phyloP scores from a whole-genome alignment of 768 basidiomycete species.

The Tremella mesenterica region DNA sequence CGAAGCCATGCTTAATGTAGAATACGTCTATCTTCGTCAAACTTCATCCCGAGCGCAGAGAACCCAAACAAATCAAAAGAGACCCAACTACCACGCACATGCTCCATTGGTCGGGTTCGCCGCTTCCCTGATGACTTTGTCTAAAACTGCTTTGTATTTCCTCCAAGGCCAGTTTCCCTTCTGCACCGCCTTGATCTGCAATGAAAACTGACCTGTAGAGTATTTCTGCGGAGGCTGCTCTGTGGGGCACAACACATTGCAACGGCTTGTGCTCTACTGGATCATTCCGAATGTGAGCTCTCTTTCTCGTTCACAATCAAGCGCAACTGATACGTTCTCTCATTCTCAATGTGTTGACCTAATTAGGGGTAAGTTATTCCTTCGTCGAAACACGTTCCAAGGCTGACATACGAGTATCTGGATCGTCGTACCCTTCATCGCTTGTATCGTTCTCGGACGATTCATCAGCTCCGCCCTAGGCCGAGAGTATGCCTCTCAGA shows the following conservation, averaged over 20 bases:
- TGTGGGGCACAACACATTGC: constrained; percentile 57
- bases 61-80: constrained; percentile 1
- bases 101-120: constrained; percentile 69
- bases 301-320: no score
- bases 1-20: constrained; percentile 65
- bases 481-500: constrained; percentile 22
- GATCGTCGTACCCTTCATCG: constrained; percentile 62
- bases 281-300: constrained; percentile 59
- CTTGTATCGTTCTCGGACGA: constrained; percentile 55
- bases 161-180: constrained; percentile 56
- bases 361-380: constrained; percentile 12
- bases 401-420: constrained; percentile 54
- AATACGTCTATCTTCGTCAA: constrained; percentile 69
- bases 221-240: constrained; percentile 51
- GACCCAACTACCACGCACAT: constrained; percentile 46
- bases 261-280: constrained; percentile 56
- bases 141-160: constrained; percentile 79
- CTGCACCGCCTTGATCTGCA: background rate
- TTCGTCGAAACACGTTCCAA: background rate
- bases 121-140: constrained; percentile 65
- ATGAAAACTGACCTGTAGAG: constrained; percentile 5
- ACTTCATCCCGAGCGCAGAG: constrained; percentile 48
- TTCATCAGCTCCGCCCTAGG: constrained; percentile 51
- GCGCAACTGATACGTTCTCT: no score
- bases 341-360: no score